Evolutionary conservation across 176 grass and related monocot species (phyloP), one percentile per base, ranked within the genome.

Genomic region (Ensete ventricosum): DNA sequence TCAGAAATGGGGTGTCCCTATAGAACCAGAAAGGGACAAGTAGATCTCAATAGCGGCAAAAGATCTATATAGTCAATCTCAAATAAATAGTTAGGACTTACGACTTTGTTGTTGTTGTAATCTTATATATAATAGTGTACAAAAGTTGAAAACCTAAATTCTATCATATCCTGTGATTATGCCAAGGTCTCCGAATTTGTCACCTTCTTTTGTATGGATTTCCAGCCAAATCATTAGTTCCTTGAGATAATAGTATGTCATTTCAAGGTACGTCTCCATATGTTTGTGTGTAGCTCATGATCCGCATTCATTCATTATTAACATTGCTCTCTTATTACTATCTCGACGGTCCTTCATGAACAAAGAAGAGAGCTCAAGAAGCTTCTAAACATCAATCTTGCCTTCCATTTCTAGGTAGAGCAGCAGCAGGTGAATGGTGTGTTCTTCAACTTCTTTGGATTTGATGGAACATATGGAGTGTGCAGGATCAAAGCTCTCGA

Each of bases 401-500:
- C 83, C 77, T 92, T 92, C 69, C 92, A 96, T 80, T 96, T 96
- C 14, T 89, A 96, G 72, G 92, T 96, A 50, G 92, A 96, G 58
- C 92, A 96, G 58, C 92, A 96, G 72, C 89, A 96, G 83, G 89
- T 96, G 64, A 92, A 96, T 49, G 86, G 92, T 8, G 73, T 85
- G 8, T 89, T 92, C 81, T 71, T 96, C 67, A 89, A 92, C 70
- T 96, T 96, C 84, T 96, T 96, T 62, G 92, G 92, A 49, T 96
- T 96, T 66, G 92, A 96, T 7, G 89, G 92, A 76, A 96, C 92
- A 0, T 89, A 89, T 9, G 92, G 92, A 52, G 82, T 96, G 52
- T 96, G 92, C 89, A 84, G 89, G 84, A 89, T 96, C 69, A 96
- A 87, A 62, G 92, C 92, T 72, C 83, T 96, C 9, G 92, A 92